Base-by-base conservation (phyloP, 2,329 filamentous ascomycete species). In the Pseudogymnoascus sp. region DNA sequence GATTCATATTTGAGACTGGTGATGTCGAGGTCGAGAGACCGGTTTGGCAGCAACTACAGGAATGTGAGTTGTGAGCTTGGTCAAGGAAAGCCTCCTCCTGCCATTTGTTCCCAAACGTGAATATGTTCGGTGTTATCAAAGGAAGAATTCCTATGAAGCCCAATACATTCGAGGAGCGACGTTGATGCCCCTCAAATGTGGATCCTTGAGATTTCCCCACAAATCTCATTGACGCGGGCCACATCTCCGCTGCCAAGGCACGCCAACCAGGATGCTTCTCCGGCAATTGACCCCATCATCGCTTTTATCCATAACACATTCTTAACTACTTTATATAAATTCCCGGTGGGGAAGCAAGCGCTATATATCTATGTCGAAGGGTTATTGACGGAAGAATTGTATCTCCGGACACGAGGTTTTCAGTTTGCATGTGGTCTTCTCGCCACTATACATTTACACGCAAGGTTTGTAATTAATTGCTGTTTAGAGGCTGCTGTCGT, bases 391-490 rank as follows among this genome's bases (percentile, higher is more conserved):
- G 49, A 34, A 56, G 8, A 53, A 56, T 34, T 56, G 49, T 8
- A 5, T 11, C 25, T 53, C 23, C 25, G 25, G 25, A 31, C 25
- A 31, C 11, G 46, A 1, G n/a, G 3, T 34, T 56, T 11, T n/a
- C 28, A 56, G 34, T 56, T 56, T 18, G n/a, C 49, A 56, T 21
- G 25, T 56, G n/a, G 49, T 8, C 28, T 25, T 7, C 14, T 23
- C 12, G 14, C 6, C 1, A 7, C 23, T 49, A 49, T 49, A 11
- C 21, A 49, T 49, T 49, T 28, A n/a, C 43, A 16, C 23, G 14
- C 49, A 56, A 56, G 28, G 28, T 56, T 56, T 56, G 49, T 34
- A 34, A 56, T 56, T 56, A 34, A 34, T 16, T 34, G 49, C 49
- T 2, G 16, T 34, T 1, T 2, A 3, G 43, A 3, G 23, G 23